Conservation (phyloP, 2,329 filamentous ascomycete species). For the Exophiala sp. region DNA sequence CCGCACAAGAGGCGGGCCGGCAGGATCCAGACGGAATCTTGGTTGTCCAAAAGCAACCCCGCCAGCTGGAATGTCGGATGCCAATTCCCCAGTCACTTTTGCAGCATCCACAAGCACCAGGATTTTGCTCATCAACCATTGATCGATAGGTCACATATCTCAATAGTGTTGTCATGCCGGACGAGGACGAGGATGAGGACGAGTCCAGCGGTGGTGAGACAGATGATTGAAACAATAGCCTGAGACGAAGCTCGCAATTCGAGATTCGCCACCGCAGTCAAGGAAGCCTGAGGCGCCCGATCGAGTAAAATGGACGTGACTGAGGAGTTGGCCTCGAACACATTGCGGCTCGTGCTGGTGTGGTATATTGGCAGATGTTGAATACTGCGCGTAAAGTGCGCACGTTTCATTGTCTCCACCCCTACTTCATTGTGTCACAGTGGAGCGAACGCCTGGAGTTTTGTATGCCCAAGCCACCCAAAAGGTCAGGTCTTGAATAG, state of each 20-base stretch:
- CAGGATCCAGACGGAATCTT: slow-evolving; percentile 6
- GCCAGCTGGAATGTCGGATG: neutral
- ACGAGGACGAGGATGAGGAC: slow-evolving; percentile 51
- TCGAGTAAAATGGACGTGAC: slow-evolving; percentile 3
- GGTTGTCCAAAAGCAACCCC: neutral
- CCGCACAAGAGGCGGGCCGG: slow-evolving; percentile 5
- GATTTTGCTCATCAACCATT: slow-evolving; percentile 16
- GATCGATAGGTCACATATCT: slow-evolving; percentile 58
- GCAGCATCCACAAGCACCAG: neutral
- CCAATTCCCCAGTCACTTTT: too few relatives aligned
- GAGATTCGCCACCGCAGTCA: slow-evolving; percentile 6
- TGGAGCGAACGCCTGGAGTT: neutral
- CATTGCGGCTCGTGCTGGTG: slow-evolving; percentile 14
- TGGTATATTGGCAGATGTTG: slow-evolving; percentile 10
- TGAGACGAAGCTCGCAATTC: slow-evolving; percentile 1
- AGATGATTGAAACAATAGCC: slow-evolving; percentile 13
- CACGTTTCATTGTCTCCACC: neutral
- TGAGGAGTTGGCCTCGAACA: slow-evolving; percentile 1
- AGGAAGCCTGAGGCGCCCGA: slow-evolving; percentile 6
- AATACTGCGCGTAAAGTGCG: neutral
- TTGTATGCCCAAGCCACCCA: neutral
- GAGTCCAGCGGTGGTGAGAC: slow-evolving; percentile 19
- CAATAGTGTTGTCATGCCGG: slow-evolving; percentile 69
- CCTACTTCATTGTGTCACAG: slow-evolving; percentile 1
- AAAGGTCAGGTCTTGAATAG: neutral